A percentile compares a stretch with the other conserved stretches of the same genome.
phyloP scores from a whole-genome alignment of 306 rosid genomes.

The Cicer chorassanicum region DNA sequence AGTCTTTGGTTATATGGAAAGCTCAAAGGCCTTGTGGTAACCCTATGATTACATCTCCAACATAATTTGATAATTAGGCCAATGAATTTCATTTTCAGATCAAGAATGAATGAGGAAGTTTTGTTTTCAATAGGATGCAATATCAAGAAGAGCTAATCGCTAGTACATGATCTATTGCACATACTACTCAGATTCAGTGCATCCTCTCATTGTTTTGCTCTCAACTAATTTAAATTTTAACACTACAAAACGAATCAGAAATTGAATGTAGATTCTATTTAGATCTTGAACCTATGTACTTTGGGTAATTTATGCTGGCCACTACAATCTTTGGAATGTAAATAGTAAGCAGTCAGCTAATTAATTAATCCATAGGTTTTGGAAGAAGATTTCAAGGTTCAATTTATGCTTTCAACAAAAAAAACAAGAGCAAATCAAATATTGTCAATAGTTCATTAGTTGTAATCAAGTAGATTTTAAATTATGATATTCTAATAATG shows the following conservation, averaged over 20 bases:
- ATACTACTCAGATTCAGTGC: constrained; percentile 18
- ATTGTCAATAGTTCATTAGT: constrained; percentile 20
- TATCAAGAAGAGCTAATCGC: constrained; percentile 37
- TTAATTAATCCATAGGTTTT: constrained; percentile 13
- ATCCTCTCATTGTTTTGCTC: constrained; percentile 14
- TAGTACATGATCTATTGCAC: constrained; percentile 28
- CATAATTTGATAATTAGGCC: constrained; percentile 19
- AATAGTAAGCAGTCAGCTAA: constrained; percentile 29
- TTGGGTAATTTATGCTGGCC: constrained; percentile 32
- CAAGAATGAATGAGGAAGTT: constrained; percentile 31
- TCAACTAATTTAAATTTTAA: constrained; percentile 24
- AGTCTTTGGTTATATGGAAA: constrained; percentile 23
- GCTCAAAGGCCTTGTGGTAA: constrained; percentile 31
- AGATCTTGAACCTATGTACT: not conserved
- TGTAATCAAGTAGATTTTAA: constrained; percentile 5
- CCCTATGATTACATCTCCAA: constrained; percentile 16
- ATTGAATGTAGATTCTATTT: constrained; percentile 26
- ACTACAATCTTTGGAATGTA: constrained; percentile 18
- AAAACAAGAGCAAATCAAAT: constrained; percentile 30
- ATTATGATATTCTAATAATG: constrained; percentile 30
- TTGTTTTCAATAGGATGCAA: constrained; percentile 23
- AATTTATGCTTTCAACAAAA: constrained; percentile 17
- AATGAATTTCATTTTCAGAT: constrained; percentile 14
- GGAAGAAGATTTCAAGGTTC: not conserved
- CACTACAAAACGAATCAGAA: constrained; percentile 12